These are phyloP conservation scores for Debaryomyces tyrocola DNA, from an alignment of 805 yeast species.

Conservation along the genomic window DNA sequence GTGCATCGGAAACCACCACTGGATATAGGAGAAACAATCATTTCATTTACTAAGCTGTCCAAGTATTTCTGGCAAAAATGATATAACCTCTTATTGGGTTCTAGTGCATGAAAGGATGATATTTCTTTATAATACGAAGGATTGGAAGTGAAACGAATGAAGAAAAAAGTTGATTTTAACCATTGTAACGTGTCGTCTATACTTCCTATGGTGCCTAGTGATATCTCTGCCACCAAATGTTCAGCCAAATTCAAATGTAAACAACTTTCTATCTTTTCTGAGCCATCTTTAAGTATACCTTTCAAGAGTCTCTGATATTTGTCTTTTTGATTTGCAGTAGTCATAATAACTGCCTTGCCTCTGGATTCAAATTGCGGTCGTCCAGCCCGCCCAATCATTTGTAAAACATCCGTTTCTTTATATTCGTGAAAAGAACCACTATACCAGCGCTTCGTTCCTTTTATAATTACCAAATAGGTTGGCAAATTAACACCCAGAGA, in stretches of 20 bases:
- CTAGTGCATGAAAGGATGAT: slow-evolving; percentile 10
- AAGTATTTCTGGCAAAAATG: slow-evolving; percentile 34
- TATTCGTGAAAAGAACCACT: slow-evolving; percentile 52
- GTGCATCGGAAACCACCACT: slow-evolving; percentile 28
- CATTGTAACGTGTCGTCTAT: slow-evolving; percentile 42
- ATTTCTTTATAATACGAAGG: slow-evolving; percentile 41
- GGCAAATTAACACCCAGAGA: slow-evolving; percentile 65
- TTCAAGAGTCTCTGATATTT: slow-evolving; percentile 43
- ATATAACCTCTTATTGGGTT: slow-evolving; percentile 26
- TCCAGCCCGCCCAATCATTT: slow-evolving; percentile 70
- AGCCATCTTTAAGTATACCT: slow-evolving; percentile 20
- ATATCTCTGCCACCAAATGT: slow-evolving; percentile 14
- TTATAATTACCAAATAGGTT: slow-evolving; percentile 58
- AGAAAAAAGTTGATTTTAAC: slow-evolving; percentile 50
- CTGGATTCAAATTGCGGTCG: slow-evolving; percentile 56
- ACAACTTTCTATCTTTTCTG: slow-evolving; percentile 47
- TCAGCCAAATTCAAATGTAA: slow-evolving; percentile 16
- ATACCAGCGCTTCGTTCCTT: slow-evolving; percentile 61
- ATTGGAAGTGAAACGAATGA: slow-evolving; percentile 40
- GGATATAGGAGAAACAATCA: slow-evolving; percentile 22
- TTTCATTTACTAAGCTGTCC: slow-evolving; percentile 25
- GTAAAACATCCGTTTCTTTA: slow-evolving; percentile 54
- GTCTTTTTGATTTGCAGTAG: slow-evolving; percentile 30
- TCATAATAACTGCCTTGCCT: slow-evolving; percentile 52
- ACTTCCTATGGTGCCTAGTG: slow-evolving; percentile 36